Evolutionary conservation across 163 green algal genomes (phyloP).

Genomic region (Chlamydomonas reinhardtii): DNA sequence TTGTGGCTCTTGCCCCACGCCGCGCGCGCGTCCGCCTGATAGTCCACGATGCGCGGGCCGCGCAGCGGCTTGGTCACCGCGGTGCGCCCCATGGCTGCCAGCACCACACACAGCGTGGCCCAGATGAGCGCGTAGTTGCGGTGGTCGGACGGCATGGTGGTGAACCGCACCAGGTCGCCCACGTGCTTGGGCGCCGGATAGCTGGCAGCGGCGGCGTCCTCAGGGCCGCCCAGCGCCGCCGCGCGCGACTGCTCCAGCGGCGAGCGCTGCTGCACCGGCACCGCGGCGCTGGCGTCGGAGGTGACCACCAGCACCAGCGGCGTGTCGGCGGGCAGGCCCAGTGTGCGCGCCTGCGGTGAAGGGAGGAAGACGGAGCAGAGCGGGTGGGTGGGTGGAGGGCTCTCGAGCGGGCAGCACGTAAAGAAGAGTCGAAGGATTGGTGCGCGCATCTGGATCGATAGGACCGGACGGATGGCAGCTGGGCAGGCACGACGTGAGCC

Average conservation of each 20-base stretch:
- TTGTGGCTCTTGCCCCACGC: not conserved
- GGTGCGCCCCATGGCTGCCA: constrained; percentile 43
- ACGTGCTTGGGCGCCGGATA: constrained; percentile 56
- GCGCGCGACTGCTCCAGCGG: constrained; percentile 29
- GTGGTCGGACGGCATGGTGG: constrained; percentile 60
- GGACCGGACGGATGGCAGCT: too few relatives aligned
- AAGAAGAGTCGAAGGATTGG: too few relatives aligned
- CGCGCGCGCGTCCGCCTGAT: not conserved
- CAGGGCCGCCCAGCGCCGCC: not conserved
- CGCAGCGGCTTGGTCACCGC: constrained; percentile 34
- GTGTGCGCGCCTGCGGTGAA: not conserved
- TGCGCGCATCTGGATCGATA: too few relatives aligned
- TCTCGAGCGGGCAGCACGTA: too few relatives aligned
- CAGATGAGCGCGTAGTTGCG: constrained; percentile 52
- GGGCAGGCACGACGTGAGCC: not conserved
- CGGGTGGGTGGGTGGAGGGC: not conserved
- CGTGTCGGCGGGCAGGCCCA: constrained; percentile 55
- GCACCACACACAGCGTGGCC: constrained; percentile 41
- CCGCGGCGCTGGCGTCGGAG: constrained; percentile 20
- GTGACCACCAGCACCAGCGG: constrained; percentile 55
- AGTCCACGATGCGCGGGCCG: constrained; percentile 33
- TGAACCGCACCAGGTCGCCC: constrained; percentile 48
- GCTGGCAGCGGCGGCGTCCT: not conserved
- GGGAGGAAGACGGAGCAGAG: not conserved
- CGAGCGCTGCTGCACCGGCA: constrained; percentile 34